Evolutionary conservation across 768 basidiomycete species (phyloP).

Genomic region (Leccinum obscurum): DNA sequence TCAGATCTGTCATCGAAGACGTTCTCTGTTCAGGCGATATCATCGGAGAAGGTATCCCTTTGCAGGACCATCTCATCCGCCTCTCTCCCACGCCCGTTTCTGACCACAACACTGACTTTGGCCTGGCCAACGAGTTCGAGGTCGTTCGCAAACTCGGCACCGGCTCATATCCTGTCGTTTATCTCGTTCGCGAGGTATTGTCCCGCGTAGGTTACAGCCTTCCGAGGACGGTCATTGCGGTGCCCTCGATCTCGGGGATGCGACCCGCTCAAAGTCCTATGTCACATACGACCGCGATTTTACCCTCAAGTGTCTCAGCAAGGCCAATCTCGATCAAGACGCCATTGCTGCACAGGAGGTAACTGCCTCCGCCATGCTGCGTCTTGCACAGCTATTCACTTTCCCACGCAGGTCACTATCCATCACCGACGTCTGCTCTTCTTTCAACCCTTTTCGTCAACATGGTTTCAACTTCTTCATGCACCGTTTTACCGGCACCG

Average conservation of each 20-base stretch:
- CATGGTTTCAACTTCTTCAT: slow-evolving; percentile 87
- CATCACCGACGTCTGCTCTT: slow-evolving; percentile 82
- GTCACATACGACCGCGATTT: slow-evolving; percentile 74
- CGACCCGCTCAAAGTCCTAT: slow-evolving; percentile 32
- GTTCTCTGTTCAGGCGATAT: slow-evolving; percentile 72
- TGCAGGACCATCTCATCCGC: slow-evolving; percentile 68
- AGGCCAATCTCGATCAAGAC: slow-evolving; percentile 88
- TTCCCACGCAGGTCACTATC: slow-evolving; percentile 69
- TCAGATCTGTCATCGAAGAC: slow-evolving; percentile 40
- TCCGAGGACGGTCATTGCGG: slow-evolving; percentile 60
- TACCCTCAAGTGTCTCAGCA: slow-evolving; percentile 96
- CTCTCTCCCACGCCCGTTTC: slow-evolving; percentile 48
- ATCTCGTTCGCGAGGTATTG: slow-evolving; percentile 78
- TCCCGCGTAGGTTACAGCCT: slow-evolving; percentile 33
- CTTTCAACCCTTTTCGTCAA: slow-evolving; percentile 78
- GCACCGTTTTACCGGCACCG: slow-evolving; percentile 78
- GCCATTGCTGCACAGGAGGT: slow-evolving; percentile 91
- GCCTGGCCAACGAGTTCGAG: slow-evolving; percentile 72
- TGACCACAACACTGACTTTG: slow-evolving; percentile 37
- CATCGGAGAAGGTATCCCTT: slow-evolving; percentile 63
- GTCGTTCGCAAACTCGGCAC: slow-evolving; percentile 85
- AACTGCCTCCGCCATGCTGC: slow-evolving; percentile 20
- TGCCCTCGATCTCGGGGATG: slow-evolving; percentile 52
- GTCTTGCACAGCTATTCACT: slow-evolving; percentile 12
- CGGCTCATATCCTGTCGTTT: slow-evolving; percentile 92